Conservation (phyloP, 768 basidiomycete species). For the Mycena albidolilacea region DNA sequence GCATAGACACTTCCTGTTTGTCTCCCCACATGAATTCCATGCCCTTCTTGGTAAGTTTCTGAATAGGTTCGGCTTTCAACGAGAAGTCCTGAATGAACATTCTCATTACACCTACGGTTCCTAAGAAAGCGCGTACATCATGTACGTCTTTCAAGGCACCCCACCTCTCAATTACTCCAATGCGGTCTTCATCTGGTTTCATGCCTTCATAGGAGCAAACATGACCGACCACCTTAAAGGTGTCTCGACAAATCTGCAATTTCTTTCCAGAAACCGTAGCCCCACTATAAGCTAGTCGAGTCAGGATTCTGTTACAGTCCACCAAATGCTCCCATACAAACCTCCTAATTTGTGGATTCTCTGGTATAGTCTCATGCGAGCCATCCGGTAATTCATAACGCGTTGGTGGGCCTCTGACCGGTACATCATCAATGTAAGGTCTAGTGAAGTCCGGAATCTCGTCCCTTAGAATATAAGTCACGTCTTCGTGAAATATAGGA, state of each 20-base stretch:
- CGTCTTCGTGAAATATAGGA: not conserved
- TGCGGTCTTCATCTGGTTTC: not conserved
- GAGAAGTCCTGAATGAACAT: constrained; percentile 16
- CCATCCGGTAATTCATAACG: not conserved
- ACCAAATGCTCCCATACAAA: constrained; percentile 2
- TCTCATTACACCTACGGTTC: constrained; percentile 7
- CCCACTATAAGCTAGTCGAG: not conserved
- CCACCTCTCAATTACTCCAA: constrained; percentile 15
- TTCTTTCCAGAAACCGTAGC: not conserved
- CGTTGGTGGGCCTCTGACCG: not conserved
- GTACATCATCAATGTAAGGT: not conserved
- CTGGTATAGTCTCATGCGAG: not conserved
- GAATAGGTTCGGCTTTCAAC: not conserved
- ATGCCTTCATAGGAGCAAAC: not conserved
- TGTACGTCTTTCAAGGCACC: not conserved
- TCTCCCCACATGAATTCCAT: not conserved
- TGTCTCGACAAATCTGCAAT: not conserved
- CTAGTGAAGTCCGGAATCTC: not conserved
- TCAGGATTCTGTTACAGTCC: not conserved
- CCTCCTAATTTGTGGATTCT: not conserved
- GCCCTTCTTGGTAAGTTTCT: not conserved
- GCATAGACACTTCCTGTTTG: not conserved
- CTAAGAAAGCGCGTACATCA: constrained; percentile 5
- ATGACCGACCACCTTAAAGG: not conserved
- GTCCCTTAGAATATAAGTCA: not conserved